These are phyloP conservation scores for Thielaviopsis cerberus DNA, from an alignment of 2,329 filamentous ascomycete genomes.

Conservation along the genomic window DNA sequence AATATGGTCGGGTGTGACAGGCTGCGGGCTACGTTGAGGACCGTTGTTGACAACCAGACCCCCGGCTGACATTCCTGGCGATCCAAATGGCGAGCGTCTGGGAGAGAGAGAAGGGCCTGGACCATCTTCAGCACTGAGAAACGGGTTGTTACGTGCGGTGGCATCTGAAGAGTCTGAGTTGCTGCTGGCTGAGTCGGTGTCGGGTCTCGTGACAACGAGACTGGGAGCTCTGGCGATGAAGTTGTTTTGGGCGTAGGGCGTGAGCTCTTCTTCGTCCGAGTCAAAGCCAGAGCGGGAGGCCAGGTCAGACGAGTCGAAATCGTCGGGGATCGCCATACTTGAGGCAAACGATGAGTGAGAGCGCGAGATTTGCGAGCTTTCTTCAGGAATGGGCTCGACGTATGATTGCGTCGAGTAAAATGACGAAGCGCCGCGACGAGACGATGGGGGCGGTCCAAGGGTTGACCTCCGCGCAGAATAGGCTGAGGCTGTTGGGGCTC, in stretches of 20 bases:
- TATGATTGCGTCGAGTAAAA: slow-evolving; percentile 48
- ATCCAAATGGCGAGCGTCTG: background rate
- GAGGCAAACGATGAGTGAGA: slow-evolving; percentile 51
- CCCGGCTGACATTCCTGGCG: background rate
- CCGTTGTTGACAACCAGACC: background rate
- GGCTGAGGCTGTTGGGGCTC: slow-evolving; percentile 12
- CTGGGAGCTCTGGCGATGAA: slow-evolving; percentile 6
- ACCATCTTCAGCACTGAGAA: slow-evolving; percentile 1
- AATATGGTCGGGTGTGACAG: slow-evolving; percentile 24
- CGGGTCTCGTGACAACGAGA: slow-evolving; percentile 3
- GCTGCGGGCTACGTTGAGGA: slow-evolving; percentile 2
- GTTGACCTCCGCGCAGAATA: slow-evolving; percentile 28
- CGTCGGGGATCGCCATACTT: slow-evolving; percentile 52
- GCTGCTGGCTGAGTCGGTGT: background rate
- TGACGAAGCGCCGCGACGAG: slow-evolving; percentile 41
- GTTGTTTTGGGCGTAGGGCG: background rate
- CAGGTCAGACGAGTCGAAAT: slow-evolving; percentile 28
- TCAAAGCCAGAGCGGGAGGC: slow-evolving; percentile 5
- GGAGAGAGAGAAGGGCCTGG: background rate
- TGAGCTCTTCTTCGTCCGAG: slow-evolving; percentile 5
- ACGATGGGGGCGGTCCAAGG: slow-evolving; percentile 41
- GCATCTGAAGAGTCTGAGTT: background rate
- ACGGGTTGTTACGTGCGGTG: slow-evolving; percentile 5
- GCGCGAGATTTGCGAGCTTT: slow-evolving; percentile 33
- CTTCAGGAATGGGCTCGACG: slow-evolving; percentile 61